These are phyloP conservation scores for Neonothopanus nambi DNA, from an alignment of 1,284 basidiomycete species.

Conservation along the genomic window DNA sequence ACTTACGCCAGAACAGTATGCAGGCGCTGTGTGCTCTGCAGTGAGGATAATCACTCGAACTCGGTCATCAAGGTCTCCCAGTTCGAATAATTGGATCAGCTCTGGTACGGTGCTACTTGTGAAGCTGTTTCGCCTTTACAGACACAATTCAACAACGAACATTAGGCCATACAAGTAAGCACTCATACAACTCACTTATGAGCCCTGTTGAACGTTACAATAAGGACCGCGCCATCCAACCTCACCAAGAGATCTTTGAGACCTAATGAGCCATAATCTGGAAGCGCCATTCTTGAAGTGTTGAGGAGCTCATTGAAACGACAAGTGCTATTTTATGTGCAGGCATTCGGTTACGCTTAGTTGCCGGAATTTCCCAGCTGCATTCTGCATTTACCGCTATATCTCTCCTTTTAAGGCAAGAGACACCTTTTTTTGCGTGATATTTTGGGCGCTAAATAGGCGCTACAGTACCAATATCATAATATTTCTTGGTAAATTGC, in stretches of 20 bases:
- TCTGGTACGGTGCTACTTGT: slow-evolving; percentile 35
- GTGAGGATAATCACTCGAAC: slow-evolving; percentile 53
- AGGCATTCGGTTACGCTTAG: too few relatives aligned
- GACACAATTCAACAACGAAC: not conserved
- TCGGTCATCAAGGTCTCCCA: slow-evolving; percentile 52
- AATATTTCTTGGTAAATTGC: too few relatives aligned
- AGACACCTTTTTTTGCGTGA: too few relatives aligned
- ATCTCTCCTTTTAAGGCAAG: too few relatives aligned
- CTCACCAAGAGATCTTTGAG: slow-evolving; percentile 42
- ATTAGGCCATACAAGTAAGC: not conserved
- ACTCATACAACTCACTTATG: slow-evolving; percentile 38
- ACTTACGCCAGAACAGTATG: slow-evolving; percentile 54
- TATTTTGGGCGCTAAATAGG: too few relatives aligned
- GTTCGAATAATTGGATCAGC: slow-evolving; percentile 42
- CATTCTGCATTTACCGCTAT: too few relatives aligned
- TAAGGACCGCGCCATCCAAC: slow-evolving; percentile 42
- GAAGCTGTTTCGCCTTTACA: slow-evolving; percentile 48
- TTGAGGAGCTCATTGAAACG: too few relatives aligned
- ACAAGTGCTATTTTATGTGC: too few relatives aligned
- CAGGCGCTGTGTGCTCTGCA: slow-evolving; percentile 49
- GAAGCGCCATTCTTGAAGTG: slow-evolving; percentile 30
- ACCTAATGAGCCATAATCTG: slow-evolving; percentile 39
- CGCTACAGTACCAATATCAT: too few relatives aligned
- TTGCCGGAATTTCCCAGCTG: too few relatives aligned
- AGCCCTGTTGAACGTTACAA: slow-evolving; percentile 44